Percentiles rank a stretch among this genome's conserved stretches.
These are phyloP conservation scores for Cladosporium halotolerans DNA, from an alignment of 2,329 filamentous ascomycete species.

Conservation along the genomic window DNA sequence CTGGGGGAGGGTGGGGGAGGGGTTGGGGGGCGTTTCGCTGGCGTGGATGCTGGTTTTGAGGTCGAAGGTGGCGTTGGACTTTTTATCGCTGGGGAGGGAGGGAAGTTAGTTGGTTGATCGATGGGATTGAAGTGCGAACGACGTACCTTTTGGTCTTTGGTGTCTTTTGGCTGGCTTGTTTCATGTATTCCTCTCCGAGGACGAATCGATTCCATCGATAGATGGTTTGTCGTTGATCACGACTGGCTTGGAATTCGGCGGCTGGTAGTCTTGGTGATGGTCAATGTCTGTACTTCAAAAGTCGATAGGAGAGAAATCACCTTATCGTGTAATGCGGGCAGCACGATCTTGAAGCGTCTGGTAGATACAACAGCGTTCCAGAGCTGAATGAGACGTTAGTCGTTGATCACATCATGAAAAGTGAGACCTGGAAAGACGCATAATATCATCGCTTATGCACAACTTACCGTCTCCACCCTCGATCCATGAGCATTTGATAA, in stretches of 20 bases:
- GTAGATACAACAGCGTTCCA: conserved; percentile 64
- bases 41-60: conserved; percentile 63
- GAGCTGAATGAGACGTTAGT: conserved; percentile 30
- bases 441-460: too few relatives aligned
- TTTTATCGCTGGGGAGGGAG: conserved; percentile 43
- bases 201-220: conserved; percentile 71
- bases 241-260: conserved; percentile 56
- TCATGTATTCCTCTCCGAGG: conserved; percentile 60
- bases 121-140: not conserved
- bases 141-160: conserved; percentile 61
- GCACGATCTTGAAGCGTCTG: conserved; percentile 72
- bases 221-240: conserved; percentile 67
- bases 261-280: conserved; percentile 53
- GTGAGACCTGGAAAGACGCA: too few relatives aligned
- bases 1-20: conserved; percentile 23
- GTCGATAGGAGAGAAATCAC: conserved; percentile 23
- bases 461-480: conserved; percentile 73
- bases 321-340: conserved; percentile 85
- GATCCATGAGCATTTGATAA: conserved; percentile 67
- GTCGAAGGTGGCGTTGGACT: conserved; percentile 61
- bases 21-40: conserved; percentile 51
- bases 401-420: too few relatives aligned
- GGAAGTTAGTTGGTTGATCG: not conserved
- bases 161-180: conserved; percentile 56
- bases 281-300: conserved; percentile 5